A percentile compares a stretch with the other conserved stretches of the same genome.
Conservation (phyloP, 768 basidiomycete species). For the Gelatoporia subvermispora region DNA sequence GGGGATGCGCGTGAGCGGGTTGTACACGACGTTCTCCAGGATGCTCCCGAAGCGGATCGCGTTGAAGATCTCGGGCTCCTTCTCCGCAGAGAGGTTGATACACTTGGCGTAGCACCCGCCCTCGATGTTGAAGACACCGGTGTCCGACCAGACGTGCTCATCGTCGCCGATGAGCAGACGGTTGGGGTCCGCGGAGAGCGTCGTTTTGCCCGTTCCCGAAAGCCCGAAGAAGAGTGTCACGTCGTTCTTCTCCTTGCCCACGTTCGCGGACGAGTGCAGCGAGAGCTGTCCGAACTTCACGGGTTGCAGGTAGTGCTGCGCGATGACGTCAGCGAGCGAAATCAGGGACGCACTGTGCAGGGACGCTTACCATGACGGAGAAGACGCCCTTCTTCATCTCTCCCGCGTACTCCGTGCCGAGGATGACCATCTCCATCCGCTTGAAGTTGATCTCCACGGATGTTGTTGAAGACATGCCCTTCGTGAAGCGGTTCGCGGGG, state of each 20-base stretch:
- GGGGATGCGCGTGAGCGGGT: slow-evolving; percentile 70
- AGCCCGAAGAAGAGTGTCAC: slow-evolving; percentile 99
- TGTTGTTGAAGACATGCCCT: slow-evolving; percentile 98
- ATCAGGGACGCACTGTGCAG: background rate
- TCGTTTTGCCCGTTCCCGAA: slow-evolving; percentile 97
- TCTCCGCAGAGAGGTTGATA: slow-evolving; percentile 93
- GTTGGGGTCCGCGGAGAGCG: slow-evolving; percentile 92
- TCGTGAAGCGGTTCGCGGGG: slow-evolving; percentile 99
- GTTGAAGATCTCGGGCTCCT: slow-evolving; percentile 96
- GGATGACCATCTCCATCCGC: slow-evolving; percentile 99
- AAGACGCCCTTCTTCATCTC: slow-evolving; percentile 99
- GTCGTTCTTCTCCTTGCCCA: slow-evolving; percentile 82
- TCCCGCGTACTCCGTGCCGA: slow-evolving; percentile 95
- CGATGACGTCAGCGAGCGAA: slow-evolving; percentile 4
- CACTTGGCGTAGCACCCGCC: slow-evolving; percentile 99
- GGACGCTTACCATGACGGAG: slow-evolving; percentile 78
- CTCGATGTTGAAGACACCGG: slow-evolving; percentile 99
- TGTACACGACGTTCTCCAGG: slow-evolving; percentile 99
- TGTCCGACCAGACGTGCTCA: slow-evolving; percentile 99
- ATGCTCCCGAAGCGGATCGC: slow-evolving; percentile 95
- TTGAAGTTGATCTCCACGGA: slow-evolving; percentile 99
- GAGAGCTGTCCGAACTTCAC: slow-evolving; percentile 98
- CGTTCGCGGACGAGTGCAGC: slow-evolving; percentile 96
- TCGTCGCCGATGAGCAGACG: slow-evolving; percentile 97
- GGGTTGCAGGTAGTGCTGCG: slow-evolving; percentile 92